Evolutionary conservation across 805 yeast genomes (phyloP).

Genomic region (Candida qinlingensis): DNA sequence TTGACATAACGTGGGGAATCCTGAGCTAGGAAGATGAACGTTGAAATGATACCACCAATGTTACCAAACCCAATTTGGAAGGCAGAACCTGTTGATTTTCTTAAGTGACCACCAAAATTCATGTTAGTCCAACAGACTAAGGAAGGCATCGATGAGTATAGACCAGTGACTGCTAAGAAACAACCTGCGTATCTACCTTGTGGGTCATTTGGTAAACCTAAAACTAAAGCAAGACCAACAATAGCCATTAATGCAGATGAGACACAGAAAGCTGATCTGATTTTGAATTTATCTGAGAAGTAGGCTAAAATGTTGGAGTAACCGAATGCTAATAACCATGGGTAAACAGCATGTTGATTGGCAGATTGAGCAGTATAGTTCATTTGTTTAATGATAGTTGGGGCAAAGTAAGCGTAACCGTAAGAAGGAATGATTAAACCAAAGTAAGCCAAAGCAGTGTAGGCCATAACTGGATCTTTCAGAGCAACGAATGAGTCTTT

Average conservation of each 20-base stretch:
- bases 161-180: slow-evolving; percentile 34
- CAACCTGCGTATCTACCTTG: slow-evolving; percentile 37
- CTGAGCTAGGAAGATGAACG: slow-evolving; percentile 29
- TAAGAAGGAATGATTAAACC: slow-evolving; percentile 36
- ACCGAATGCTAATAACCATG: slow-evolving; percentile 77
- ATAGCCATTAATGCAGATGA: slow-evolving; percentile 29
- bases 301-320: slow-evolving; percentile 57
- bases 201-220: slow-evolving; percentile 33
- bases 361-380: slow-evolving; percentile 64
- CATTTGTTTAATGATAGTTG: slow-evolving; percentile 34
- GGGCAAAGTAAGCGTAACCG: slow-evolving; percentile 41
- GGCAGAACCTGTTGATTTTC: slow-evolving; percentile 35
- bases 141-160: slow-evolving; percentile 32
- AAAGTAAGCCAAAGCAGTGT: slow-evolving; percentile 30
- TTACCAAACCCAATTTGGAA: slow-evolving; percentile 36
- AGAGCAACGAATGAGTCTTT: slow-evolving; percentile 38
- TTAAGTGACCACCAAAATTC: slow-evolving; percentile 34
- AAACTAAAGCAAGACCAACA: slow-evolving; percentile 30
- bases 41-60: slow-evolving; percentile 35
- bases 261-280: slow-evolving; percentile 39
- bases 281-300: slow-evolving; percentile 49
- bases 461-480: slow-evolving; percentile 50
- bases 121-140: slow-evolving; percentile 33
- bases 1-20: slow-evolving; percentile 37
- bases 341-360: slow-evolving; percentile 78